Percentiles rank a stretch among this genome's conserved stretches.
Conservation (phyloP, 106 monocot genomes). For the Iris macrosiphon region DNA sequence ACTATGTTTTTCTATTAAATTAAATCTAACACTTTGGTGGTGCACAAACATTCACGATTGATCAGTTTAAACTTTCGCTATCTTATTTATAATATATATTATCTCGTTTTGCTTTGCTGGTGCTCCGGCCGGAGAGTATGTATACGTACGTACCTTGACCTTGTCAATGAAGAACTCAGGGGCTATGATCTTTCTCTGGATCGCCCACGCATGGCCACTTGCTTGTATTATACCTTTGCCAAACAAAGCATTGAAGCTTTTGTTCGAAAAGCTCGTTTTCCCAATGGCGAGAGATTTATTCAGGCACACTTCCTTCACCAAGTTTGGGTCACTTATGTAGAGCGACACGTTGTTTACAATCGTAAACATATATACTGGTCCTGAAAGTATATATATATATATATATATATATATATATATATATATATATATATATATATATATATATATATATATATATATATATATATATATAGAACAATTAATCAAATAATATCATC, state of each 20-base stretch:
- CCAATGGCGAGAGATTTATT: constrained; percentile 56
- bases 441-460: background rate
- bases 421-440: background rate
- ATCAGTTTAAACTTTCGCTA: too few relatives aligned
- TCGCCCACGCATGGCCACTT: constrained; percentile 50
- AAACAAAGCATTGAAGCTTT: constrained; percentile 48
- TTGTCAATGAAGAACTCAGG: constrained; percentile 74
- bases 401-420: background rate
- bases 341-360: constrained; percentile 29
- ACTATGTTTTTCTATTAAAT: too few relatives aligned
- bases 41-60: too few relatives aligned
- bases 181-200: constrained; percentile 70
- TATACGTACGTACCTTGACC: constrained; percentile 67
- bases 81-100: too few relatives aligned
- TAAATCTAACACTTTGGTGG: too few relatives aligned
- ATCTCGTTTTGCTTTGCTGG: too few relatives aligned
- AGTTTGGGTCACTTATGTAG: constrained; percentile 52
- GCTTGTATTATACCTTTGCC: constrained; percentile 53
- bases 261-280: constrained; percentile 43
- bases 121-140: too few relatives aligned
- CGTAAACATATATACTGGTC: constrained; percentile 42
- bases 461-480: too few relatives aligned
- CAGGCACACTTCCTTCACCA: constrained; percentile 53
- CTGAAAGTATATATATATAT: constrained; percentile 14
- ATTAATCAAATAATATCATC: too few relatives aligned